These are phyloP conservation scores for Candida albicans DNA, from an alignment of 1,139 yeast genomes.

Conservation along the genomic window DNA sequence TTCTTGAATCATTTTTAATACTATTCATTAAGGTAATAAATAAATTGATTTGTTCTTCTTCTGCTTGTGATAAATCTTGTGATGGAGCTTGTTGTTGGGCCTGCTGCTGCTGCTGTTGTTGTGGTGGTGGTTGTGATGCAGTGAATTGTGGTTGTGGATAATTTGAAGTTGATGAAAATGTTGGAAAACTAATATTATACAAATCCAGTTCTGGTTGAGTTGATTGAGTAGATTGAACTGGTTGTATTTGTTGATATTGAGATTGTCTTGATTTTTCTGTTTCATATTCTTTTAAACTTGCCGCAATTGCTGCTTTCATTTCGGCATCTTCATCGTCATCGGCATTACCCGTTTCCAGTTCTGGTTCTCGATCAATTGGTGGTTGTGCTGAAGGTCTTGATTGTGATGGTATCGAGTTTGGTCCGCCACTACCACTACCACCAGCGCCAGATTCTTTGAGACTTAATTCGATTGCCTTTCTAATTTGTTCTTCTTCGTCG, in stretches of 20 bases:
- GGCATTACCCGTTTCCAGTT: slow-evolving; percentile 8
- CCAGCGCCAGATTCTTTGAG: slow-evolving; percentile 62
- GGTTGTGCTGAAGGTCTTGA: slow-evolving; percentile 16
- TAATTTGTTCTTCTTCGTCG: slow-evolving; percentile 76
- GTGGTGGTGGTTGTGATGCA: slow-evolving; percentile 9
- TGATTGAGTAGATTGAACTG: slow-evolving; percentile 9
- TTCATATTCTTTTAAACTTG: slow-evolving; percentile 76
- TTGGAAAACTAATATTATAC: slow-evolving; percentile 21
- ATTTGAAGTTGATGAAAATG: slow-evolving; percentile 9
- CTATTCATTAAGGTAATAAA: slow-evolving; percentile 67
- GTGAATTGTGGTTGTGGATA: slow-evolving; percentile 7
- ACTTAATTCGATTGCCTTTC: slow-evolving; percentile 76
- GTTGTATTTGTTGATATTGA: slow-evolving; percentile 8
- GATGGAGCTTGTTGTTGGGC: slow-evolving; percentile 16
- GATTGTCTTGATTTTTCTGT: slow-evolving; percentile 28
- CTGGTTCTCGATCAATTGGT: slow-evolving; percentile 11
- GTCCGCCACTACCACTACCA: slow-evolving; percentile 29
- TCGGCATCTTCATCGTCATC: slow-evolving; percentile 80
- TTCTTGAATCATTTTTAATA: slow-evolving; percentile 48
- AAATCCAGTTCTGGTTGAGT: slow-evolving; percentile 29
- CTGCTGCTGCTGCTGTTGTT: slow-evolving; percentile 13
- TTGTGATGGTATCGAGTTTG: slow-evolving; percentile 11
- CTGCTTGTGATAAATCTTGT: slow-evolving; percentile 52
- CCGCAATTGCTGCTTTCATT: slow-evolving; percentile 93
- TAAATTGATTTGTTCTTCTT: slow-evolving; percentile 66